Evolutionary conservation across 352 stramenopile species (phyloP).

Genomic region (Nothophytophthora sp.): DNA sequence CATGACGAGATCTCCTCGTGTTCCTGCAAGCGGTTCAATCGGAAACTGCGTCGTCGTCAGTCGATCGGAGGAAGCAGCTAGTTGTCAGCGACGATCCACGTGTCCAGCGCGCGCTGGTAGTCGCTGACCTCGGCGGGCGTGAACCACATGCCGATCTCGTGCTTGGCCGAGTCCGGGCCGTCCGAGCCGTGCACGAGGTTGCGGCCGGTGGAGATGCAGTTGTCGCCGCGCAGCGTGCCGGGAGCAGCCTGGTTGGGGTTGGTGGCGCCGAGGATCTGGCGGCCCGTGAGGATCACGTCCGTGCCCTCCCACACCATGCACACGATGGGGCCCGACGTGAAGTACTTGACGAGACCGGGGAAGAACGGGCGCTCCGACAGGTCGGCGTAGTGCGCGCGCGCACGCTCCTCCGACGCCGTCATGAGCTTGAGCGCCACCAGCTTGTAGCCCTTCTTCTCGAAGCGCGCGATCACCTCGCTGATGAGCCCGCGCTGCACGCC

Average conservation of each 20-base stretch:
- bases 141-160: slow-evolving; percentile 96
- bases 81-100: slow-evolving; percentile 90
- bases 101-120: slow-evolving; percentile 86
- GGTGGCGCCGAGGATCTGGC: slow-evolving; percentile 95
- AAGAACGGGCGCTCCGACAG: slow-evolving; percentile 93
- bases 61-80: slow-evolving; percentile 23
- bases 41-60: slow-evolving; percentile 1
- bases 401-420: slow-evolving; percentile 90
- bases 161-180: slow-evolving; percentile 88
- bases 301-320: slow-evolving; percentile 95
- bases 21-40: not conserved
- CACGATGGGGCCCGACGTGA: slow-evolving; percentile 94
- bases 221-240: slow-evolving; percentile 95
- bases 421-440: slow-evolving; percentile 95
- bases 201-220: slow-evolving; percentile 89
- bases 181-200: slow-evolving; percentile 96
- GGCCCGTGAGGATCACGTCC: slow-evolving; percentile 93
- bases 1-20: not conserved
- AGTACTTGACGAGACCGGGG: slow-evolving; percentile 89
- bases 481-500: slow-evolving; percentile 94
- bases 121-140: slow-evolving; percentile 90
- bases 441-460: slow-evolving; percentile 97
- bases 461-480: slow-evolving; percentile 94
- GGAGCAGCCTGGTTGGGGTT: slow-evolving; percentile 94
- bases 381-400: slow-evolving; percentile 94